Evolutionary conservation across 2,329 filamentous ascomycete genomes (phyloP), one percentile per base, ranked within the genome.

Genomic region (Coleophoma crateriformis): DNA sequence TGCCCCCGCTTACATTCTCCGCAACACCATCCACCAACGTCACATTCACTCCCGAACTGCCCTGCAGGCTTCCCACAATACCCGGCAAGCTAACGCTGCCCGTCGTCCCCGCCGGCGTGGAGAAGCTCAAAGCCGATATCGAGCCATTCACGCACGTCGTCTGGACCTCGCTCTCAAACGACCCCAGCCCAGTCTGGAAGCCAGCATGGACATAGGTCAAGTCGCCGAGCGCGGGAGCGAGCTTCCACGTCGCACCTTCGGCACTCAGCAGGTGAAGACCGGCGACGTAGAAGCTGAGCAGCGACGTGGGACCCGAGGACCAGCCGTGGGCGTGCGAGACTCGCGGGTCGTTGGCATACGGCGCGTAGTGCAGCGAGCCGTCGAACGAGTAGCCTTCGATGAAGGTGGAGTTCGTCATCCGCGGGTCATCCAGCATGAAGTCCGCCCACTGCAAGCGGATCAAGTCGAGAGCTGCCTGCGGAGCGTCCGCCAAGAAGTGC

Each of bases 361-460:
- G 65, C 1, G 61, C 51, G 46, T 70, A 71, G 35, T 65, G 62
- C 12, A 70, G 50, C 7, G 51, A 57, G 0, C 68, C 68, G 46
- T 68, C 65, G 14, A 64, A 58, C 1, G 59, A 56, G 39, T 65
- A 62, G 8, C 68, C 68, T 48, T 70, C 68, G 2, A 66, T 60
- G n/a, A 70, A 60, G 1, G 68, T 68, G 12, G 53, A 58, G 3
- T 64, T 67, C 5, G 67, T 70, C 61, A 68, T 67, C 5, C 69
- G 50, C 64, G 62, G 40, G 53, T 60, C 33, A 51, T 74, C 67
- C 15, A 79, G 64, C 58, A 82, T 82, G 55, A 82, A 83, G 27
- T 44, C 20, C 10, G 78, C 79, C 79, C 79, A 84, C 51, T 69
- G 71, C 11, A 67, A 65, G 5, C 77, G 73, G 35, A 83, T 75